phyloP scores from a whole-genome alignment of 2,329 filamentous ascomycete genomes.

The Paracamarosporium sp. region DNA sequence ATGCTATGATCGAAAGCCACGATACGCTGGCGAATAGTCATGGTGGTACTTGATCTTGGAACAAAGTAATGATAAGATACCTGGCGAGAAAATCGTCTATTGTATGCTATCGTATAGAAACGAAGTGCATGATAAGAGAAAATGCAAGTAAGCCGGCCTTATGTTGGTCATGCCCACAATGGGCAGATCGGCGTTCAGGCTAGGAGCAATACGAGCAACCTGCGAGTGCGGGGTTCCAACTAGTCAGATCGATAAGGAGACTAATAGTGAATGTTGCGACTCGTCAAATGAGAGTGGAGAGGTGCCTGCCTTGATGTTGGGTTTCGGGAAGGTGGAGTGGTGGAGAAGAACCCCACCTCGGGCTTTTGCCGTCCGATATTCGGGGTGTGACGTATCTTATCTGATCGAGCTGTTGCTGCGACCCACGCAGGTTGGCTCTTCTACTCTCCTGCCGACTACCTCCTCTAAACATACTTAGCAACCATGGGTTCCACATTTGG shows the following conservation, averaged over 20 bases:
- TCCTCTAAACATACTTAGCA: neutral
- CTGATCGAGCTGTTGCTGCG: constrained; percentile 7
- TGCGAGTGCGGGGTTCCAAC: constrained; percentile 1
- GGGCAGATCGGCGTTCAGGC: neutral
- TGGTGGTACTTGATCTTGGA: neutral
- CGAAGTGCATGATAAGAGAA: neutral
- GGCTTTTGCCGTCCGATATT: constrained; percentile 10
- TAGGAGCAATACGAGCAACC: neutral
- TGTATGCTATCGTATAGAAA: neutral
- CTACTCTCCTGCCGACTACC: neutral
- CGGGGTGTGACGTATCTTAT: constrained; percentile 10
- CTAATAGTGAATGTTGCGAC: neutral
- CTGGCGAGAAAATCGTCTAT: too few relatives aligned
- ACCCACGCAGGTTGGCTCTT: neutral
- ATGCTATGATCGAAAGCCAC: constrained; percentile 39
- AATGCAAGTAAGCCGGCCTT: neutral
- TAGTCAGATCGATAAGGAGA: constrained; percentile 8
- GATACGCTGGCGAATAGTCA: constrained; percentile 19
- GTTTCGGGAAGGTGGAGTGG: neutral
- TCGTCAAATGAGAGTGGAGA: neutral
- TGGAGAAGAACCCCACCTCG: neutral
- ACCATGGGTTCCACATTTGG: neutral
- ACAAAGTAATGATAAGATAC: neutral
- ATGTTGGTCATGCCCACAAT: neutral
- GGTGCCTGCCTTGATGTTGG: neutral